Evolutionary conservation across 2,329 filamentous ascomycete genomes (phyloP).

Genomic region (Penicillium sp.): DNA sequence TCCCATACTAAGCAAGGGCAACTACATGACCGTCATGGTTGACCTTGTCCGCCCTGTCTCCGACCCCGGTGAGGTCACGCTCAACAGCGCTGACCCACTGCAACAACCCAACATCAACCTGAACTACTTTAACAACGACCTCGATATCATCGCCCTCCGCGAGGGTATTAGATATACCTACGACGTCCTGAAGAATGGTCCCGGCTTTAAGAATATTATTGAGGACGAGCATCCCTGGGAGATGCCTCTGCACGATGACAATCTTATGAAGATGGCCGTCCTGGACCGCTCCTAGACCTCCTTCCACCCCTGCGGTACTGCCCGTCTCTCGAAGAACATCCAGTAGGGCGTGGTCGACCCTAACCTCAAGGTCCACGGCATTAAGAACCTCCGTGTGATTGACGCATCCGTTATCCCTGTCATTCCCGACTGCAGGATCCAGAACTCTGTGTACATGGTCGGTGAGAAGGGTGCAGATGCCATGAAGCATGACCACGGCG

Average conservation of each 20-base stretch:
- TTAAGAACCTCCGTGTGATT: constrained; percentile 55
- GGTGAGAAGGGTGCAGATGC: constrained; percentile 48
- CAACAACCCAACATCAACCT: constrained; percentile 45
- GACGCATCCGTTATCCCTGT: constrained; percentile 59
- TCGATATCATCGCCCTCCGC: constrained; percentile 58
- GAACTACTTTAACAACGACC: constrained; percentile 49
- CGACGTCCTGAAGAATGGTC: constrained; percentile 58
- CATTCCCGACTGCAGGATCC: constrained; percentile 57
- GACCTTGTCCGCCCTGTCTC: constrained; percentile 53
- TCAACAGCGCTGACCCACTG: constrained; percentile 42
- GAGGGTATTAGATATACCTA: constrained; percentile 57
- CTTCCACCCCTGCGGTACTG: constrained; percentile 56
- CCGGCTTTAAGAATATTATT: constrained; percentile 52
- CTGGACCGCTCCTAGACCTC: constrained; percentile 60
- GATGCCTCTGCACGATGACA: constrained; percentile 58
- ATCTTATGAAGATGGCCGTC: constrained; percentile 57
- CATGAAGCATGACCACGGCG: not conserved
- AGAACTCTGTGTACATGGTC: constrained; percentile 62
- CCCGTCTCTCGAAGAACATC: constrained; percentile 54
- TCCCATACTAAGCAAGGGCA: constrained; percentile 45
- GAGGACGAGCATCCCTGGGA: constrained; percentile 57
- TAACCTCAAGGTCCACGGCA: constrained; percentile 54
- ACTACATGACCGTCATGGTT: constrained; percentile 59
- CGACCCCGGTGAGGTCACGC: constrained; percentile 39
- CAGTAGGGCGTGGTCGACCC: constrained; percentile 55